Conservation (phyloP, 2,329 filamentous ascomycete species). For the Geoglossum cookeanum region DNA sequence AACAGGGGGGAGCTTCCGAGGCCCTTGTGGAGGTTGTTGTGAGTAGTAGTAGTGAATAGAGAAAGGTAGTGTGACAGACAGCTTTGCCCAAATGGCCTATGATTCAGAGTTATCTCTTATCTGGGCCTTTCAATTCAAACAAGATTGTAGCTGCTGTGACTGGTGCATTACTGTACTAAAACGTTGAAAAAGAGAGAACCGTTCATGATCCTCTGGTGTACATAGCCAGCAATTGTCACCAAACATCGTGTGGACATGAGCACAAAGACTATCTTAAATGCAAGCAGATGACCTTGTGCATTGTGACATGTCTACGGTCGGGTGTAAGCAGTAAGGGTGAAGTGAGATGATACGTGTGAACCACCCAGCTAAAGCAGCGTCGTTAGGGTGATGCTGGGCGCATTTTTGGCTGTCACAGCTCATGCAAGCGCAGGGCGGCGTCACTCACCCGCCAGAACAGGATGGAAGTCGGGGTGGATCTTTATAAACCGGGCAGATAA, state of each 20-base stretch:
- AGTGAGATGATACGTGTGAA: too few relatives aligned
- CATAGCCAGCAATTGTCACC: background rate
- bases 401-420: too few relatives aligned
- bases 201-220: background rate
- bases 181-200: too few relatives aligned
- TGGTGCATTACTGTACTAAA: too few relatives aligned
- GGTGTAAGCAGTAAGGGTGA: too few relatives aligned
- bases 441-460: too few relatives aligned
- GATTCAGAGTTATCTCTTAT: background rate
- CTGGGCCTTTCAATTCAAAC: background rate
- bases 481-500: too few relatives aligned
- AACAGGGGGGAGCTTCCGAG: slow-evolving; percentile 13
- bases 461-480: too few relatives aligned
- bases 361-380: too few relatives aligned
- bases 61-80: background rate
- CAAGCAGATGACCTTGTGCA: background rate
- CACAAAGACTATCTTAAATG: background rate
- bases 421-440: too few relatives aligned
- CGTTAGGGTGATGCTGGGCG: too few relatives aligned
- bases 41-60: slow-evolving; percentile 5
- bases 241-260: background rate
- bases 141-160: too few relatives aligned
- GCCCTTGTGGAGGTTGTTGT: slow-evolving; percentile 21
- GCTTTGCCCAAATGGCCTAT: background rate
- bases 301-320: background rate